Evolutionary conservation across 257 asterid genomes (phyloP).

Genomic region (Henckelia pumila): DNA sequence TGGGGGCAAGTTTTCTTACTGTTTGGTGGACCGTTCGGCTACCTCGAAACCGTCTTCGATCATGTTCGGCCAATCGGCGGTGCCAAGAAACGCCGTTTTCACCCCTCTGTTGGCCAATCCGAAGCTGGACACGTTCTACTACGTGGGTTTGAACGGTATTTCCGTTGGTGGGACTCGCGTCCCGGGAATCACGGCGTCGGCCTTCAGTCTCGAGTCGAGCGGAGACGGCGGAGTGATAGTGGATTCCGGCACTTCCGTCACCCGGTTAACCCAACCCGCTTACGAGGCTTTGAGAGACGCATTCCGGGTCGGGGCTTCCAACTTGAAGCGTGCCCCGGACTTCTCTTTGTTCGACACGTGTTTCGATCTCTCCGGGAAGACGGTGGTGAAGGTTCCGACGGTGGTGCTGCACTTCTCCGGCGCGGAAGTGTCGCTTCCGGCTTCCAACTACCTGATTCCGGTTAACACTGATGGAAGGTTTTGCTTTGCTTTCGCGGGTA

Average conservation of each 20-base stretch:
- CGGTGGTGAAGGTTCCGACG: constrained; percentile 82
- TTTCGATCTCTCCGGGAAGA: constrained; percentile 72
- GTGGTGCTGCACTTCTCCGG: constrained; percentile 78
- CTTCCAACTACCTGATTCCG: constrained; percentile 85
- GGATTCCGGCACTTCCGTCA: constrained; percentile 89
- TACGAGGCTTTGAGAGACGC: constrained; percentile 70
- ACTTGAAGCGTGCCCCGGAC: constrained; percentile 45
- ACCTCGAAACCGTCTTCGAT: constrained; percentile 59
- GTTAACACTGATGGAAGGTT: constrained; percentile 66
- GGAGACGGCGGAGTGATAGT: constrained; percentile 84
- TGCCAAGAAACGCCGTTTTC: constrained; percentile 53
- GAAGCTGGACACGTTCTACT: constrained; percentile 74
- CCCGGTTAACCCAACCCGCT: constrained; percentile 74
- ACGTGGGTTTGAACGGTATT: constrained; percentile 62
- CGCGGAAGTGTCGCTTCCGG: constrained; percentile 84
- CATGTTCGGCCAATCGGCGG: constrained; percentile 67
- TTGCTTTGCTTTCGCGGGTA: constrained; percentile 94
- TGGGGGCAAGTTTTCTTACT: constrained; percentile 68
- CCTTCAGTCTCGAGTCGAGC: constrained; percentile 47
- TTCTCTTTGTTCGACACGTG: constrained; percentile 83
- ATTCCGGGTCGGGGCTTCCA: constrained; percentile 49
- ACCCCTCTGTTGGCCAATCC: constrained; percentile 67
- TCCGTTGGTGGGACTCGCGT: constrained; percentile 79
- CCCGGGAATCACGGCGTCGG: constrained; percentile 44
- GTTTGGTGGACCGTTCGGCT: constrained; percentile 73